Percentiles rank a stretch among this genome's conserved stretches.
Evolutionary conservation across 2,329 filamentous ascomycete genomes (phyloP).

Genomic region (Fusarium mundagurra): DNA sequence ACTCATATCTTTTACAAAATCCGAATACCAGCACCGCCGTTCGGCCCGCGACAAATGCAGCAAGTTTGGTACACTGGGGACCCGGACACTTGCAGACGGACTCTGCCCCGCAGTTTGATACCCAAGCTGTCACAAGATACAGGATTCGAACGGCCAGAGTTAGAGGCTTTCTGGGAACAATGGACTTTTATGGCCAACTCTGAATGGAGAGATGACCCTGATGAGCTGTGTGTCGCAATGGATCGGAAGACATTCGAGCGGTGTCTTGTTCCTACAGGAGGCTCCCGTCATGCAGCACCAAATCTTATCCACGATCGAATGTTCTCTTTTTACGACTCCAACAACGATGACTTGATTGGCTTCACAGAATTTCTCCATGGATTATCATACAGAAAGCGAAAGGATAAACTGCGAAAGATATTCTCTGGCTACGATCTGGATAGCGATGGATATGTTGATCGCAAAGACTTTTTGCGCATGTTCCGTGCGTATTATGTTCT

Average conservation of each 20-base stretch:
- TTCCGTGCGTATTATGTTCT: constrained; percentile 93
- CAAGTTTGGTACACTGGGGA: constrained; percentile 91
- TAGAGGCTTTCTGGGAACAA: constrained; percentile 96
- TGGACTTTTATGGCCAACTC: constrained; percentile 93
- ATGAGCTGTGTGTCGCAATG: constrained; percentile 82
- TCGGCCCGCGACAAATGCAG: constrained; percentile 82
- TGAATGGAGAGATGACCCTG: constrained; percentile 84
- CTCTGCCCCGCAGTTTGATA: constrained; percentile 73
- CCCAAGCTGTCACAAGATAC: constrained; percentile 76
- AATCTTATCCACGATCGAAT: constrained; percentile 96
- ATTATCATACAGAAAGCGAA: constrained; percentile 74
- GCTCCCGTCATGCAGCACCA: constrained; percentile 78
- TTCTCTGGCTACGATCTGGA: constrained; percentile 94
- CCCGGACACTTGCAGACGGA: constrained; percentile 74
- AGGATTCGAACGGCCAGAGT: constrained; percentile 83
- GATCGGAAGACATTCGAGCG: constrained; percentile 93
- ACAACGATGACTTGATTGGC: constrained; percentile 87
- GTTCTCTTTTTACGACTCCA: constrained; percentile 95
- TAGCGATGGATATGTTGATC: constrained; percentile 83
- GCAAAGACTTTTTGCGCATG: constrained; percentile 89
- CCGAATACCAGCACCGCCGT: constrained; percentile 84
- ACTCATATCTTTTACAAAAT: constrained; percentile 98
- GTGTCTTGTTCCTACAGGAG: constrained; percentile 86
- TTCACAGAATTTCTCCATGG: constrained; percentile 93
- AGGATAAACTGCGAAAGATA: constrained; percentile 76